Evolutionary conservation across 2,329 filamentous ascomycete genomes (phyloP).

Genomic region (Dactylellina sp.): DNA sequence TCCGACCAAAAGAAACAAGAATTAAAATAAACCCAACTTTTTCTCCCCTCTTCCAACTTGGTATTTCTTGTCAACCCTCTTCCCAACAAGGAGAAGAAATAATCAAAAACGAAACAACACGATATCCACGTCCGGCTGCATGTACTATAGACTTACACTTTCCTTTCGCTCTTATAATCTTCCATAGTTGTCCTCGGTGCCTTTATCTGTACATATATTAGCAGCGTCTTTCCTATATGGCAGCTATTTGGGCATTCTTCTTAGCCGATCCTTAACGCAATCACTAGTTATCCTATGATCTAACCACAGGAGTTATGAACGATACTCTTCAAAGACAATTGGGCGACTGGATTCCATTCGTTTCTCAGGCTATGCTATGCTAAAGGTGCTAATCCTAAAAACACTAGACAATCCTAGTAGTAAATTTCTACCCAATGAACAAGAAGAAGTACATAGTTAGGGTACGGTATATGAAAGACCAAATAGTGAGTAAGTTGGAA

Average conservation of each 20-base stretch:
- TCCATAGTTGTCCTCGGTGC: neutral
- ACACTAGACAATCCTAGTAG: slow-evolving; percentile 19
- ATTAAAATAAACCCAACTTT: neutral
- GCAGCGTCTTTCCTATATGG: slow-evolving; percentile 2
- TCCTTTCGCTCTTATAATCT: neutral
- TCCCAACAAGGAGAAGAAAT: neutral
- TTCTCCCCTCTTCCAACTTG: slow-evolving; percentile 7
- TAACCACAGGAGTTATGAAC: too few relatives aligned
- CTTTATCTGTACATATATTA: slow-evolving; percentile 36
- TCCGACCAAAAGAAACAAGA: neutral
- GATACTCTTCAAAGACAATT: neutral
- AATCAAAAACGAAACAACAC: slow-evolving; percentile 10
- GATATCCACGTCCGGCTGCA: slow-evolving; percentile 34
- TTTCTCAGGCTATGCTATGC: slow-evolving; percentile 13
- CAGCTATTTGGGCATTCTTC: neutral
- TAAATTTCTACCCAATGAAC: neutral
- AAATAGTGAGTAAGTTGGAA: neutral
- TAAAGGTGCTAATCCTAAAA: slow-evolving; percentile 4
- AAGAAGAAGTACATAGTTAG: neutral
- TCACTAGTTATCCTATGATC: too few relatives aligned
- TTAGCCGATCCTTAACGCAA: neutral
- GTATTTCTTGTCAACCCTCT: neutral
- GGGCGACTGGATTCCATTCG: slow-evolving; percentile 4
- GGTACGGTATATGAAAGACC: neutral
- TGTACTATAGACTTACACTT: slow-evolving; percentile 42